Evolutionary conservation across 1,284 basidiomycete species (phyloP), one percentile per base, ranked within the genome.

Genomic region (Cystobasidium slooffiae): DNA sequence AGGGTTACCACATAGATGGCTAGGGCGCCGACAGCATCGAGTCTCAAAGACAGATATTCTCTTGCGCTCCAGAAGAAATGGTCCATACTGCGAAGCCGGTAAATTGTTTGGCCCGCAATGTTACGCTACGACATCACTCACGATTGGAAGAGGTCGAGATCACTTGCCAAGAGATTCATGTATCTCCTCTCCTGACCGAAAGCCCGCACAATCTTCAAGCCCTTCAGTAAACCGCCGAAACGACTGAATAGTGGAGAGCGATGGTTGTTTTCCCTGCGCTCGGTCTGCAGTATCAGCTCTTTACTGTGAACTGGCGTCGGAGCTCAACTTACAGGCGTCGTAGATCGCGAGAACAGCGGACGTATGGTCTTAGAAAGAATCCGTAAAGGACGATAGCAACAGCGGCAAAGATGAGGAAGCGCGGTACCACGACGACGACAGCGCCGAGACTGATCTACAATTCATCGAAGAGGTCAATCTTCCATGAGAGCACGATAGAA

Each of bases 141-240:
- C 63, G 62, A 56, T 62, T 75, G 75, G 24, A 75, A 75, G 31
- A 67, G 37, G 49, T 75, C 75, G 12, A 70, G 55, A 24, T 65
- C 62, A 43, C 39, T 75, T 8, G 68, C 74, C 1, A 79, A 51
- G 14, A 74, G 22, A 16, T 51, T 52, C 24, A 73, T 20, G 22
- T 73, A 73, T 12, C 70, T 49, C 43, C 47, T 31, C 41, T 73
- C 56, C 37, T 73, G 70, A 20, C 90, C 90, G 82, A 95, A 75
- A 41, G 74, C 74, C 5, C 74, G 31, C n/a, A 75, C 67, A 46
- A 67, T 51, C 51, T 65, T 70, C 22, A 75, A 37, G 14, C 74
- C 74, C 20, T 62, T 31, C 20, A 72, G 61, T 3, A 75, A 59
- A n/a, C 63, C 68, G 10, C 66, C 74, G 22, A 70, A 75, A 14